phyloP scores from a whole-genome alignment of 768 basidiomycete genomes.

The Kwoniella dendrophila region DNA sequence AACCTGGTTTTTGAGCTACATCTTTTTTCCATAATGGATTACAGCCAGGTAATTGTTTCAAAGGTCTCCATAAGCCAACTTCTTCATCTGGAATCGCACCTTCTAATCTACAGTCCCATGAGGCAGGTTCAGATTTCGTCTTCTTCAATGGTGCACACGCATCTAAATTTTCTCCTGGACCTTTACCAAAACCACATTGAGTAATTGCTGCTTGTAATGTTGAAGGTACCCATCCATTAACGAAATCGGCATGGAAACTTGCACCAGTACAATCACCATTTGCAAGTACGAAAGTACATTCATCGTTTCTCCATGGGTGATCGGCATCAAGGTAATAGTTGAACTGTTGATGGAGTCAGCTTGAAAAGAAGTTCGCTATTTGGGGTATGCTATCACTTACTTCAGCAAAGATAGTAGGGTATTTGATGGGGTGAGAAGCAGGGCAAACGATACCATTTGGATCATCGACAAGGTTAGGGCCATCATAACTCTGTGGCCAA shows the following conservation, averaged over 20 bases:
- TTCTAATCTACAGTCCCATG: constrained; percentile 35
- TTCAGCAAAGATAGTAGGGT: constrained; percentile 49
- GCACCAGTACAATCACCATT: constrained; percentile 42
- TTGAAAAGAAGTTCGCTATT: neutral
- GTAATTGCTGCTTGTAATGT: constrained; percentile 31
- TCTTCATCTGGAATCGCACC: constrained; percentile 45
- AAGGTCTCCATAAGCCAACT: constrained; percentile 38
- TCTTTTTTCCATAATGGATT: constrained; percentile 42
- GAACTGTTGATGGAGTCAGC: constrained; percentile 7
- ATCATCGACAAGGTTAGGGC: constrained; percentile 22
- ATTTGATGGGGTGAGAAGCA: constrained; percentile 32
- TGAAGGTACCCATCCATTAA: constrained; percentile 39
- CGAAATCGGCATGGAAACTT: constrained; percentile 47
- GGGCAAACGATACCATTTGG: constrained; percentile 38
- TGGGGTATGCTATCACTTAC: constrained; percentile 11
- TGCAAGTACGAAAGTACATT: constrained; percentile 38
- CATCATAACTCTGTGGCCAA: constrained; percentile 36
- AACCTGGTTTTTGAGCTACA: constrained; percentile 32
- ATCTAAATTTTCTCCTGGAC: constrained; percentile 27
- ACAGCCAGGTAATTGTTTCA: constrained; percentile 44
- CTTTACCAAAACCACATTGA: constrained; percentile 38
- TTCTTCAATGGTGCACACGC: constrained; percentile 33
- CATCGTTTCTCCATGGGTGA: constrained; percentile 44
- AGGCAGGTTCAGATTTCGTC: constrained; percentile 13
- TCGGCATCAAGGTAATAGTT: constrained; percentile 37